Base-by-base conservation (phyloP, 2,329 filamentous ascomycete species). In the Trichoderma brevicompactum region DNA sequence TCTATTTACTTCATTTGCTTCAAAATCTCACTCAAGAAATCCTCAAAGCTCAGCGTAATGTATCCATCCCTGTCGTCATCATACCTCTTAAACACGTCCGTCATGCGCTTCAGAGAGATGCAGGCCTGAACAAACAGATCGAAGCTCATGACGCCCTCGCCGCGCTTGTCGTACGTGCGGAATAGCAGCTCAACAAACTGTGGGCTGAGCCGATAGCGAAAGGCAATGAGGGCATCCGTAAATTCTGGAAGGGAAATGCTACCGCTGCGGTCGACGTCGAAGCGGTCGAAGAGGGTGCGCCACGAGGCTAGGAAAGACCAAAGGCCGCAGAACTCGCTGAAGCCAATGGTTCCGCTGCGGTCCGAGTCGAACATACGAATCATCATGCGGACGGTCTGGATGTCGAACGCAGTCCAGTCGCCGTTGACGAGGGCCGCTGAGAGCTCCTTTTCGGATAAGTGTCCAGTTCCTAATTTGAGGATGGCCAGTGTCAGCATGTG, bases 291-390 rank as follows among this genome's bases (percentile, higher is more conserved):
- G 12, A 99, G 88, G 48, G 88, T 89, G 70, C 95, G 88, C 95
- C 95, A 99, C 17, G 93, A 92, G 41, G 92, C 92, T 44, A 99
- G 85, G 79, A 98, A 99, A 17, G 91, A 92, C 95, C 95, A 99
- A 23, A 99, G 83, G 17, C 92, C 94, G 75, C 94, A 96, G 78
- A 99, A 99, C 79, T 98, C 95, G 69, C 95, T 89, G 77, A 97
- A 98, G 67, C 91, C 93, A 76, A 99, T 96, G 13, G 90, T 91
- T 59, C 94, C 93, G 68, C 87, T 91, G 71, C 92, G 90, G 79
- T 97, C 92, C 66, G 90, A 92, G 80, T 98, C 94, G 79, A 99
- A 99, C 95, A 99, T 98, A 75, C 94, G 91, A 71, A 99, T 97
- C 94, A 99, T 97, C 92, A 98, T 97, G 74, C 90, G 90, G 69